A percentile compares a stretch with the other conserved stretches of the same genome.
These are phyloP conservation scores for Botrytis deweyae DNA, from an alignment of 2,329 filamentous ascomycete genomes.

Conservation along the genomic window DNA sequence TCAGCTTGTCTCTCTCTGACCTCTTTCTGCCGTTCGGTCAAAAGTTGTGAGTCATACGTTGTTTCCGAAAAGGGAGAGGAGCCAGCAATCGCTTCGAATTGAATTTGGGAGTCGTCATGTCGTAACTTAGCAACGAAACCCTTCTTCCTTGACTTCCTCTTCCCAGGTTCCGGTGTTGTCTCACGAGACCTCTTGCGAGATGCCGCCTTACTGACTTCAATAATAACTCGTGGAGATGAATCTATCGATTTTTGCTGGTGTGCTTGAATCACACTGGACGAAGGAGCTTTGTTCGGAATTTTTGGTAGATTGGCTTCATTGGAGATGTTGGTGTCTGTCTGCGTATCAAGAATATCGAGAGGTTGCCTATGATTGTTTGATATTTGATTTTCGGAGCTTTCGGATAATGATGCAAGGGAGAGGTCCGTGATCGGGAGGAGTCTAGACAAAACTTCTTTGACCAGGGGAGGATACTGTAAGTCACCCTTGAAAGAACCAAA, in stretches of 20 bases:
- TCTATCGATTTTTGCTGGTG: not conserved
- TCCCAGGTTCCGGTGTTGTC: conserved; percentile 39
- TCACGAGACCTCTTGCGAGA: conserved; percentile 31
- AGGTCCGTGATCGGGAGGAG: conserved; percentile 56
- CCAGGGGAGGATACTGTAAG: conserved; percentile 62
- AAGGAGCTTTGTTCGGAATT: not conserved
- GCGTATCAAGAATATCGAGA: conserved; percentile 44
- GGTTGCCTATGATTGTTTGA: conserved; percentile 27
- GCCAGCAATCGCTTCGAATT: conserved; percentile 70
- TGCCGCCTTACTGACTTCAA: conserved; percentile 21
- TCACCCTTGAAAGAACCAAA: conserved; percentile 58
- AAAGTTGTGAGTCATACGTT: conserved; percentile 63
- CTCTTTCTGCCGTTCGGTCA: conserved; percentile 79
- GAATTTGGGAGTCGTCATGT: conserved; percentile 80
- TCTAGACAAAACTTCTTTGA: conserved; percentile 62
- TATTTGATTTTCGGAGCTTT: conserved; percentile 40
- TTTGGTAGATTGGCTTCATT: conserved; percentile 8
- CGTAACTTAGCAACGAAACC: conserved; percentile 55
- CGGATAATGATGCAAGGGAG: conserved; percentile 48
- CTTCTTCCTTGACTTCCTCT: conserved; percentile 40
- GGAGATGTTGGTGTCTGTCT: conserved; percentile 26
- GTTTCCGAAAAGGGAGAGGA: conserved; percentile 53
- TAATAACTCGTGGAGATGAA: conserved; percentile 32
- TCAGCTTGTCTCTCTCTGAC: conserved; percentile 65
- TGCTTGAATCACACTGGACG: not conserved